A percentile compares a stretch with the other conserved stretches of the same genome.
These are phyloP conservation scores for Aureobasidium leucospermi DNA, from an alignment of 2,329 filamentous ascomycete species.

Conservation along the genomic window DNA sequence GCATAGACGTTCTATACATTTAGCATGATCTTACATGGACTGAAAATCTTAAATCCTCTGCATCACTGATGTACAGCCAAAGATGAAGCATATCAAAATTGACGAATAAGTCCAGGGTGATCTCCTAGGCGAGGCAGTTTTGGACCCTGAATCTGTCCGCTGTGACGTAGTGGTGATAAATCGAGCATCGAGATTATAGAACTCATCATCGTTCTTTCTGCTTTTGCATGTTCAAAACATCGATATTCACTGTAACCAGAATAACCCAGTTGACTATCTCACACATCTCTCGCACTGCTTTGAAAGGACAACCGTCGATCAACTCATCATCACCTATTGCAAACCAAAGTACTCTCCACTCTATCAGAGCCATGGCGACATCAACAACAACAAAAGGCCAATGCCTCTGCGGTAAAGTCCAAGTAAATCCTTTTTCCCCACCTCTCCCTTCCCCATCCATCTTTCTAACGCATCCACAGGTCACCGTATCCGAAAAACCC, in stretches of 20 bases:
- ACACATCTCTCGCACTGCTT: no score
- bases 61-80: no score
- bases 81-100: no score
- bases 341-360: not conserved
- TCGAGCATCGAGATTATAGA: not conserved
- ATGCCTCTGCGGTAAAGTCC: slow-evolving; percentile 11
- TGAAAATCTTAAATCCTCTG: no score
- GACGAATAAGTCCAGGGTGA: not conserved
- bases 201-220: not conserved
- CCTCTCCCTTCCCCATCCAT: no score
- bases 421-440: not conserved
- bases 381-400: slow-evolving; percentile 4
- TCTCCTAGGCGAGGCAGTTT: not conserved
- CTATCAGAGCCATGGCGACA: not conserved
- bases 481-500: not conserved
- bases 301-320: no score
- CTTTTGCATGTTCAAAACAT: no score
- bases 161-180: not conserved
- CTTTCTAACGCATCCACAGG: not conserved
- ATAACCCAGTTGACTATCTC: no score
- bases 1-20: no score
- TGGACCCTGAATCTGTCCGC: not conserved
- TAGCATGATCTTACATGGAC: no score
- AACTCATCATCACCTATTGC: not conserved
- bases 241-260: no score